These are phyloP conservation scores for Teratosphaeria viscida DNA, from an alignment of 2,329 filamentous ascomycete genomes.

Conservation along the genomic window DNA sequence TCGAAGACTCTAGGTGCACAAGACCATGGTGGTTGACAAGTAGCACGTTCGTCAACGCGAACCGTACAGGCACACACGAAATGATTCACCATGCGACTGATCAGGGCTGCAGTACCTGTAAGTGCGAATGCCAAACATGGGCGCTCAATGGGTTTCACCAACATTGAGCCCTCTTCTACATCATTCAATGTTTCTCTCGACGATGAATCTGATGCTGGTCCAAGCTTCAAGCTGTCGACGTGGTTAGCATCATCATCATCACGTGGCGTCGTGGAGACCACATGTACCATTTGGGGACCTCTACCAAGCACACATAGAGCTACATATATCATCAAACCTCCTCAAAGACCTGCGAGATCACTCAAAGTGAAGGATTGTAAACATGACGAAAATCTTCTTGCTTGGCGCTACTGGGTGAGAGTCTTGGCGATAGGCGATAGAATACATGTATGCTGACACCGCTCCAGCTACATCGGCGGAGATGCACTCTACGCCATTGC, in stretches of 20 bases:
- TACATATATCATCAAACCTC: too few species aligned
- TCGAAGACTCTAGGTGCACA: too few species aligned
- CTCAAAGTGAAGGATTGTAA: not conserved
- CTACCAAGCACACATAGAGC: not conserved
- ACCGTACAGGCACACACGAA: too few species aligned
- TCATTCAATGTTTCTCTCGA: not conserved
- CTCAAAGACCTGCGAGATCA: too few species aligned
- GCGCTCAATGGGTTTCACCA: too few species aligned
- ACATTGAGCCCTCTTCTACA: too few species aligned
- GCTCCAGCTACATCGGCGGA: constrained; percentile 33
- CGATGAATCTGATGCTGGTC: not conserved
- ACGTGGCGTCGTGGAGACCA: not conserved
- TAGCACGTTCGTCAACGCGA: too few species aligned
- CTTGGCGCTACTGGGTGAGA: constrained; percentile 12
- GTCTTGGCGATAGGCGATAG: not conserved
- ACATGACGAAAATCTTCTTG: constrained; percentile 15
- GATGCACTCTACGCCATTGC: constrained; percentile 35
- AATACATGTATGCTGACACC: not conserved
- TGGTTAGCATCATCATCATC: not conserved
- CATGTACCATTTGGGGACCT: not conserved
- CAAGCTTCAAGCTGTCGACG: not conserved
- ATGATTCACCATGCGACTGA: too few species aligned
- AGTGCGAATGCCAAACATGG: too few species aligned
- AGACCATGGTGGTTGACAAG: too few species aligned
- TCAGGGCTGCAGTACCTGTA: too few species aligned